A percentile compares a stretch with the other conserved stretches of the same genome.
These are phyloP conservation scores for Pyrenophora seminiperda DNA, from an alignment of 2,329 filamentous ascomycete species.

Conservation along the genomic window DNA sequence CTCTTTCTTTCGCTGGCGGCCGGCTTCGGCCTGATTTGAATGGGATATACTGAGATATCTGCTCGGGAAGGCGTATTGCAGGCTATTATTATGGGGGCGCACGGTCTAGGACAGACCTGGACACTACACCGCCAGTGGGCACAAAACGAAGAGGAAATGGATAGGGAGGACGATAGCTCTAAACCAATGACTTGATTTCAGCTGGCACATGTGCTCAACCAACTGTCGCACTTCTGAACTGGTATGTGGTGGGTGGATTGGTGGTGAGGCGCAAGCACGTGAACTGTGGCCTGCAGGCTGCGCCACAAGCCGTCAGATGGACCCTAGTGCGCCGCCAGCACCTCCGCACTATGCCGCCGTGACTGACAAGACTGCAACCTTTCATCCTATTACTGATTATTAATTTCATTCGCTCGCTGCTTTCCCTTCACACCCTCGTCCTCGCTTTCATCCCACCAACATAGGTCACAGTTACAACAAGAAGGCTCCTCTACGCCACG, in stretches of 20 bases:
- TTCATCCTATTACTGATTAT: slow-evolving; percentile 9
- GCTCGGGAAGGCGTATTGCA: slow-evolving; percentile 11
- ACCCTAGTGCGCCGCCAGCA: slow-evolving; percentile 14
- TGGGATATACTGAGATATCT: slow-evolving; percentile 10
- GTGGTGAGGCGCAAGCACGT: slow-evolving; percentile 9
- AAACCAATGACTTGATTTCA: not conserved
- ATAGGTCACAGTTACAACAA: not conserved
- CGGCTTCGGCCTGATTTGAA: slow-evolving; percentile 8
- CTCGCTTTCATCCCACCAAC: not conserved
- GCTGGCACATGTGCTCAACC: not conserved
- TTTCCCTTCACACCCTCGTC: not conserved
- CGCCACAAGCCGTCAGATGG: slow-evolving; percentile 6
- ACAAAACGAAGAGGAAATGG: not conserved
- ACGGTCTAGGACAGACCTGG: no score
- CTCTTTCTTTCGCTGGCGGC: slow-evolving; percentile 10
- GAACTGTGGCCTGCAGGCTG: slow-evolving; percentile 2
- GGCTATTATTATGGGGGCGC: slow-evolving; percentile 2
- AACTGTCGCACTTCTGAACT: not conserved
- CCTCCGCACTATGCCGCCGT: slow-evolving; percentile 6
- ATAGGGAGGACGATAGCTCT: slow-evolving; percentile 4
- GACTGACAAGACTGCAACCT: slow-evolving; percentile 3
- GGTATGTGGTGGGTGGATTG: not conserved
- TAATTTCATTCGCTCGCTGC: slow-evolving; percentile 14
- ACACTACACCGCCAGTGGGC: no score
- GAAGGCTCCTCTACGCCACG: not conserved